phyloP scores from a whole-genome alignment of 2,329 filamentous ascomycete species.

The Camillea tinctor region DNA sequence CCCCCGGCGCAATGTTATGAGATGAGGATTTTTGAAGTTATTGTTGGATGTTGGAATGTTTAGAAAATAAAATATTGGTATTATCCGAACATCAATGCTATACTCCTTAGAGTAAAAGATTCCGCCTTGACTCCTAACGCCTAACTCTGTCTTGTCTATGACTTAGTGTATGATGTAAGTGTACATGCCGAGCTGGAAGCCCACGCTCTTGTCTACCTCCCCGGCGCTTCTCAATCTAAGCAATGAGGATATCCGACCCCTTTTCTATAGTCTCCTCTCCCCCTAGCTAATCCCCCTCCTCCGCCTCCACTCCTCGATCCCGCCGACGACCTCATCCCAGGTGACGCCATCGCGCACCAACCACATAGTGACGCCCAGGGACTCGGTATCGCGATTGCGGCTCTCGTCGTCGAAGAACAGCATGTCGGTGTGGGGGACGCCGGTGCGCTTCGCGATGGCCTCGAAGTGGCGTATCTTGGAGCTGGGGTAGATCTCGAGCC shows the following conservation, averaged over 20 bases:
- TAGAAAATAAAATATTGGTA: neutral
- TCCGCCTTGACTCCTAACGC: neutral
- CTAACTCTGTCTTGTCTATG: neutral
- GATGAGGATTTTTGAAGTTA: neutral
- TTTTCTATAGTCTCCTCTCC: slow-evolving; percentile 1
- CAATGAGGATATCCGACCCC: neutral
- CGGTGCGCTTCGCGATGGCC: slow-evolving; percentile 67
- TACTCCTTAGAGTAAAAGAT: too few relatives aligned
- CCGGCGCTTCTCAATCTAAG: too few relatives aligned
- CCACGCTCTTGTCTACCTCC: neutral
- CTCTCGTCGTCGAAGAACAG: slow-evolving; percentile 94
- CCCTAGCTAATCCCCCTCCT: slow-evolving; percentile 47
- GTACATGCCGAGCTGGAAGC: too few relatives aligned
- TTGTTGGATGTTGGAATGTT: neutral
- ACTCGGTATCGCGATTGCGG: slow-evolving; percentile 78
- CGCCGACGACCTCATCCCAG: slow-evolving; percentile 73
- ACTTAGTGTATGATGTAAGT: neutral
- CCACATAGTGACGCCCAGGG: slow-evolving; percentile 78
- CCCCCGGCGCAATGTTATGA: neutral
- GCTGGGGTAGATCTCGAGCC: slow-evolving; percentile 69
- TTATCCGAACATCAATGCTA: too few relatives aligned
- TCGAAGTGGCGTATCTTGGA: slow-evolving; percentile 86
- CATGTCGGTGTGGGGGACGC: slow-evolving; percentile 77
- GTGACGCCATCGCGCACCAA: slow-evolving; percentile 78
- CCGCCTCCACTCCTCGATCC: slow-evolving; percentile 78